These are phyloP conservation scores for Coemansia sp. DNA, from an alignment of 192 early-diverging fungal genomes.

Conservation along the genomic window DNA sequence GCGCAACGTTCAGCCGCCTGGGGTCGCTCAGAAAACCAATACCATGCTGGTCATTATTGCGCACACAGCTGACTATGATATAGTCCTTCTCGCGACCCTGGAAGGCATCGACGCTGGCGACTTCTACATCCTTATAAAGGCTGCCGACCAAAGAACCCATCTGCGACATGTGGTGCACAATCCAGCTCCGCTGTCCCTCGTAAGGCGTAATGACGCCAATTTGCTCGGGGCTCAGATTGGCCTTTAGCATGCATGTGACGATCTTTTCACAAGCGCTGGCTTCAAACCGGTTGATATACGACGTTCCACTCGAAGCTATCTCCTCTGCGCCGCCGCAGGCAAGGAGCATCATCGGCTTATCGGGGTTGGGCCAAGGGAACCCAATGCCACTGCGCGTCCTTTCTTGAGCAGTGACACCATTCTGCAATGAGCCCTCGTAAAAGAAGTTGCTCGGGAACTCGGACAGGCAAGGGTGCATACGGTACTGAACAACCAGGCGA, in stretches of 20 bases:
- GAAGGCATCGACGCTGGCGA: constrained; percentile 98
- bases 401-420: constrained; percentile 93
- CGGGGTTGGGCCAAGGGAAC: constrained; percentile 96
- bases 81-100: constrained; percentile 99
- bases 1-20: constrained; percentile 86
- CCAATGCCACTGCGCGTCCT: constrained; percentile 85
- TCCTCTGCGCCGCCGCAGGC: constrained; percentile 94
- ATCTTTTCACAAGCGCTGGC: constrained; percentile 97
- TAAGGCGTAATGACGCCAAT: constrained; percentile 99
- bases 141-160: constrained; percentile 89
- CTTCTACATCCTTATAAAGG: constrained; percentile 98
- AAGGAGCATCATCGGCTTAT: constrained; percentile 94
- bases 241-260: constrained; percentile 91
- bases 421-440: constrained; percentile 97
- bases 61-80: constrained; percentile 96
- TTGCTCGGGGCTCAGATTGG: constrained; percentile 82
- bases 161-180: constrained; percentile 96
- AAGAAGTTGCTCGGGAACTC: constrained; percentile 99
- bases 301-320: constrained; percentile 95
- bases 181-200: constrained; percentile 95
- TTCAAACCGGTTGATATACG: constrained; percentile 96
- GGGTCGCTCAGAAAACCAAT: constrained; percentile 94
- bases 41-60: constrained; percentile 96
- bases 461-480: constrained; percentile 99
- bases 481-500: constrained; percentile 97